These are phyloP conservation scores for Lagenaria siceraria DNA, from an alignment of 306 rosid species.

Conservation along the genomic window DNA sequence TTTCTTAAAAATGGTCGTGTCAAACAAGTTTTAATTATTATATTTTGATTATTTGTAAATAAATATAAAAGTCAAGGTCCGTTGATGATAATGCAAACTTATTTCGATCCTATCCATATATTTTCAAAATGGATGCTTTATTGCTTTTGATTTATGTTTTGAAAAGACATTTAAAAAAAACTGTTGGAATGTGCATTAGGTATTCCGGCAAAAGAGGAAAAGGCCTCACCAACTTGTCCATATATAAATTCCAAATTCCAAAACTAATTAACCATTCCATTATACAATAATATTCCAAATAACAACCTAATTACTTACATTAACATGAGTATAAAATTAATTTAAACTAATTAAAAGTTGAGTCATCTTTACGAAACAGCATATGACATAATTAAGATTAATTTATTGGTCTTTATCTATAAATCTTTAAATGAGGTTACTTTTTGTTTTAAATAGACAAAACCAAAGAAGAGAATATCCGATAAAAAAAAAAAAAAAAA, in stretches of 20 bases:
- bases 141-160: background rate
- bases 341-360: too few relatives aligned
- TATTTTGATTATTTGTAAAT: background rate
- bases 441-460: background rate
- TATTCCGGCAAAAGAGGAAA: background rate
- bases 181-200: background rate
- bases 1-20: background rate
- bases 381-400: too few relatives aligned
- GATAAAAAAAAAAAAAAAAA: too few relatives aligned
- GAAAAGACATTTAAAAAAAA: background rate
- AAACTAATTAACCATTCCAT: background rate
- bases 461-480: background rate
- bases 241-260: background rate
- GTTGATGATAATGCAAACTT: background rate
- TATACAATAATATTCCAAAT: too few relatives aligned
- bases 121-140: background rate
- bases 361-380: too few relatives aligned
- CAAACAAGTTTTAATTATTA: background rate
- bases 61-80: background rate
- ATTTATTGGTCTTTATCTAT: too few relatives aligned
- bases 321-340: too few relatives aligned
- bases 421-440: background rate
- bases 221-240: background rate
- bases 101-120: background rate
- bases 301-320: background rate